Conservation (phyloP, 352 stramenopile species). For the Pythium biforme region DNA sequence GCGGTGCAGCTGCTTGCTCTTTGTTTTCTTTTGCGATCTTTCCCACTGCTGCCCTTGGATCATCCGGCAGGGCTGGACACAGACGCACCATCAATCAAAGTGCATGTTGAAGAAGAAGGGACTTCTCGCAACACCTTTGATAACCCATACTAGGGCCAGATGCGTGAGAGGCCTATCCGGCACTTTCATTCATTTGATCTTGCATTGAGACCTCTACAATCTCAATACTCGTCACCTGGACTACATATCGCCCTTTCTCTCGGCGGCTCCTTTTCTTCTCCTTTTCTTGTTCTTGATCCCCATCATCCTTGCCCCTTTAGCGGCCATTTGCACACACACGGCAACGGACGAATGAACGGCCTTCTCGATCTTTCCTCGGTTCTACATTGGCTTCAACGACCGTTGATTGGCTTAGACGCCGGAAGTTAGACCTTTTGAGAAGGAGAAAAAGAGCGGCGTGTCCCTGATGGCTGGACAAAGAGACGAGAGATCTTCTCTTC, state of each 20-base stretch:
- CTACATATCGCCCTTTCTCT: not conserved
- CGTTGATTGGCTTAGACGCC: slow-evolving; percentile 5
- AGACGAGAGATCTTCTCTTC: not conserved
- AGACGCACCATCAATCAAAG: slow-evolving; percentile 9
- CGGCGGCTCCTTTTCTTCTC: not conserved
- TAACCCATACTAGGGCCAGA: not conserved
- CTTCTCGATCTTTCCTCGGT: slow-evolving; percentile 7
- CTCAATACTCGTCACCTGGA: not conserved
- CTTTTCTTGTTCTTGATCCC: slow-evolving; percentile 3
- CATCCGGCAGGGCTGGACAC: not conserved
- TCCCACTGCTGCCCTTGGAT: not conserved
- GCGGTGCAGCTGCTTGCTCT: slow-evolving; percentile 5
- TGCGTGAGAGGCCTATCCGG: not conserved
- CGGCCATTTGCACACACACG: not conserved
- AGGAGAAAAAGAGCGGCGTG: not conserved
- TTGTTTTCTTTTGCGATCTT: slow-evolving; percentile 9
- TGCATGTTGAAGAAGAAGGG: slow-evolving; percentile 5
- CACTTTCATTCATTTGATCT: slow-evolving; percentile 4
- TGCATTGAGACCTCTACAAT: not conserved
- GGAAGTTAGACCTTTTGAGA: not conserved
- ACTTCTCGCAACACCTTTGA: not conserved
- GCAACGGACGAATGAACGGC: slow-evolving; percentile 1
- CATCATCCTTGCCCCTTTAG: not conserved
- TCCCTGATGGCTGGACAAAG: not conserved
- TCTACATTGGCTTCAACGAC: not conserved